Percentiles rank a stretch among this genome's conserved stretches.
phyloP scores from a whole-genome alignment of 73 alveolate species.

The Paraurostyla sp. region DNA sequence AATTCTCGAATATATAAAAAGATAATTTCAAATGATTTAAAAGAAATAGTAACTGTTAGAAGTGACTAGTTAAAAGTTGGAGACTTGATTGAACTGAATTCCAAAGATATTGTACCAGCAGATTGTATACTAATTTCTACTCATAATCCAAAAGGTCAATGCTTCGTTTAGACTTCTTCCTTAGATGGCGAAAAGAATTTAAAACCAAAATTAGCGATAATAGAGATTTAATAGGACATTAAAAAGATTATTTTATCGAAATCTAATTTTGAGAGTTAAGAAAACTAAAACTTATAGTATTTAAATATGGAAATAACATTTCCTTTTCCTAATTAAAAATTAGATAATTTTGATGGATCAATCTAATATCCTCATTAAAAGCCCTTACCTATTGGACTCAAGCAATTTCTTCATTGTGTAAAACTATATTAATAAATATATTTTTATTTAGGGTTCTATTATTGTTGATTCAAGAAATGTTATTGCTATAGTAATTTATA shows the following conservation, averaged over 20 bases:
- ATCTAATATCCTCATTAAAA: background rate
- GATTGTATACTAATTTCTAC: slow-evolving; percentile 45
- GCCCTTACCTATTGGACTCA: background rate
- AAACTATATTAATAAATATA: background rate
- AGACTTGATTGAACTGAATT: slow-evolving; percentile 10
- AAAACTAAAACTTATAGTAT: too few relatives aligned
- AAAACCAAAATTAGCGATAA: slow-evolving; percentile 34
- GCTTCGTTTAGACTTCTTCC: slow-evolving; percentile 45
- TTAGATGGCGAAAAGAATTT: slow-evolving; percentile 55
- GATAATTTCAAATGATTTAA: background rate
- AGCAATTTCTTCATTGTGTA: background rate
- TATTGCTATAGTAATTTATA: slow-evolving; percentile 10
- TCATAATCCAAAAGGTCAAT: background rate
- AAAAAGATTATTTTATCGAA: background rate
- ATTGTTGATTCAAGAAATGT: background rate
- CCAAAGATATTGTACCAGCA: slow-evolving; percentile 38
- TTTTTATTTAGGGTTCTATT: slow-evolving; percentile 26
- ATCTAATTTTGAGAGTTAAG: background rate
- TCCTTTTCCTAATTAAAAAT: background rate
- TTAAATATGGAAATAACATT: too few relatives aligned
- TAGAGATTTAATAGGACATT: background rate
- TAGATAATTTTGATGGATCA: background rate
- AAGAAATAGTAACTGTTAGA: background rate
- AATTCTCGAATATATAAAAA: background rate
- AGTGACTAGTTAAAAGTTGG: slow-evolving; percentile 37